Conservation (phyloP, 257 asterid species). For the Solanum infundibuliforme region DNA sequence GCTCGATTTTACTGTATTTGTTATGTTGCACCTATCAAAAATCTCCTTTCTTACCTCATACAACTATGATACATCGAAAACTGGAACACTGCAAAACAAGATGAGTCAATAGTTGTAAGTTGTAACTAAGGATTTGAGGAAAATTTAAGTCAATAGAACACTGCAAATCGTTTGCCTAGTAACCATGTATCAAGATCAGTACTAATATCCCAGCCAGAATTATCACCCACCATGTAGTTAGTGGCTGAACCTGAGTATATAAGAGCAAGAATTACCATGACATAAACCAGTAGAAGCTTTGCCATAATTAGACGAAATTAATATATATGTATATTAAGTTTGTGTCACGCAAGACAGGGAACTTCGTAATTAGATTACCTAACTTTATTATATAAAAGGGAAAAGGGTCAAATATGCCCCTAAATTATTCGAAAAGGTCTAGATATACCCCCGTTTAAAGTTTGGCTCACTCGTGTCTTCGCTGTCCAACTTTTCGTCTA, state of each 20-base stretch:
- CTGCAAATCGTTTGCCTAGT: constrained; percentile 25
- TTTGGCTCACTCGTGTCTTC: too few relatives aligned
- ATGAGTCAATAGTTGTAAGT: background rate
- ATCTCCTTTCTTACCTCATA: constrained; percentile 35
- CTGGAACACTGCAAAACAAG: constrained; percentile 40
- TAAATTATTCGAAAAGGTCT: too few relatives aligned
- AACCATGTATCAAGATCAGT: constrained; percentile 67
- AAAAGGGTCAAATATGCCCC: too few relatives aligned
- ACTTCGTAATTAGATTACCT: constrained; percentile 40
- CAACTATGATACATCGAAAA: constrained; percentile 47
- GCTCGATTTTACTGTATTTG: constrained; percentile 41
- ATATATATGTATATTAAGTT: background rate
- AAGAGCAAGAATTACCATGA: constrained; percentile 6
- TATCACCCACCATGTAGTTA: constrained; percentile 51
- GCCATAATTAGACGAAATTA: constrained; percentile 22
- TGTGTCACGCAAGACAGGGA: background rate
- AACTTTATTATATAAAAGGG: constrained; percentile 5
- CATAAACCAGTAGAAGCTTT: constrained; percentile 12
- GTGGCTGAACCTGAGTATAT: constrained; percentile 36
- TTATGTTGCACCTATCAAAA: constrained; percentile 24
- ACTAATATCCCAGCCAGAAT: constrained; percentile 83
- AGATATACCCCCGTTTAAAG: too few relatives aligned
- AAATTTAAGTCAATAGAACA: background rate
- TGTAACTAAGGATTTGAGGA: background rate
- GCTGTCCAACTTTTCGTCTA: too few relatives aligned